A percentile compares a stretch with the other conserved stretches of the same genome.
Conservation (phyloP, 257 asterid genomes). For the Salvia hispanica region DNA sequence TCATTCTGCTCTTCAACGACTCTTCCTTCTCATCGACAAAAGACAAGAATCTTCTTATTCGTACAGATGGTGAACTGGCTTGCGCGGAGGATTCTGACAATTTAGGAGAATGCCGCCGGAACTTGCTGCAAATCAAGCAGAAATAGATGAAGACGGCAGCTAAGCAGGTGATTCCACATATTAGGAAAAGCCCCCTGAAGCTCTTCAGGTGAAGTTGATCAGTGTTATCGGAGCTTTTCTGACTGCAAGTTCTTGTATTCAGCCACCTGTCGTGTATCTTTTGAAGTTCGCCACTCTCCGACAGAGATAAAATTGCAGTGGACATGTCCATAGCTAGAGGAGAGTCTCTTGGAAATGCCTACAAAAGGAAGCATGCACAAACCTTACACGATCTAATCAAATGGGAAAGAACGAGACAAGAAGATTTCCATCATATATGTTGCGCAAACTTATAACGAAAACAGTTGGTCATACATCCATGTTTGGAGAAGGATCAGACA, state of each 20-base stretch:
- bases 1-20: constrained; percentile 41
- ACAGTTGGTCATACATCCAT: background rate
- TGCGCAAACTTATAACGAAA: background rate
- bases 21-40: constrained; percentile 69
- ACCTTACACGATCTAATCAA: background rate
- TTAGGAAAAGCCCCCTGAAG: constrained; percentile 69
- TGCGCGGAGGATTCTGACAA: constrained; percentile 21
- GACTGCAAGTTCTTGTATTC: constrained; percentile 40
- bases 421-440: background rate
- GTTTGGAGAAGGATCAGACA: background rate
- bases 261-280: constrained; percentile 71
- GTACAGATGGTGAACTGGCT: constrained; percentile 32
- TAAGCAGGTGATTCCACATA: constrained; percentile 51
- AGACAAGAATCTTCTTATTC: constrained; percentile 50
- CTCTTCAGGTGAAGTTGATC: constrained; percentile 50
- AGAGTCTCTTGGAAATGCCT: constrained; percentile 82
- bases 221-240: constrained; percentile 33
- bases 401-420: background rate
- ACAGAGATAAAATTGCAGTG: constrained; percentile 62
- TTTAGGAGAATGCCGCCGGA: constrained; percentile 40
- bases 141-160: constrained; percentile 45
- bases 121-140: constrained; percentile 41
- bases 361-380: constrained; percentile 11
- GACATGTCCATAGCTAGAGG: constrained; percentile 80
- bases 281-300: constrained; percentile 67